These are phyloP conservation scores for Didymella keratinophila DNA, from an alignment of 2,329 filamentous ascomycete genomes.

Conservation along the genomic window DNA sequence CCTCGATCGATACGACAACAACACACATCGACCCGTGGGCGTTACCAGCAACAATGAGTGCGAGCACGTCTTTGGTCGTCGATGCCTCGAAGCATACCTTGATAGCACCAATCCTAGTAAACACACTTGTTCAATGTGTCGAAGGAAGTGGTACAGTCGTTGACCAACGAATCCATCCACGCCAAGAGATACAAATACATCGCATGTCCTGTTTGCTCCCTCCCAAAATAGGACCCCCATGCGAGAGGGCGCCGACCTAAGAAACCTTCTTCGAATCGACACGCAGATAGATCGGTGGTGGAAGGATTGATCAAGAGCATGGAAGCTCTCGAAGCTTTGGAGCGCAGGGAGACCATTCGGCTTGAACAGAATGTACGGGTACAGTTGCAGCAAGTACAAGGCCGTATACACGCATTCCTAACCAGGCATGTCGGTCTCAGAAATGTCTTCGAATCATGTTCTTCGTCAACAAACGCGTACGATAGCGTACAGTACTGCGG, in stretches of 20 bases:
- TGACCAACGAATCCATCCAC: not conserved
- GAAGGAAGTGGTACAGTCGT: conserved; percentile 19
- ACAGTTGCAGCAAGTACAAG: conserved; percentile 6
- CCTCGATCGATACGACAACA: conserved; percentile 3
- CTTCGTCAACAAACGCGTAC: not conserved
- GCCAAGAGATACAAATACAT: conserved; percentile 10
- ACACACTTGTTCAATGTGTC: conserved; percentile 23
- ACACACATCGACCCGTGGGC: conserved; percentile 4
- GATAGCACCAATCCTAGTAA: conserved; percentile 11
- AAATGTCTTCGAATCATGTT: not conserved
- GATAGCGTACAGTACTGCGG: not conserved
- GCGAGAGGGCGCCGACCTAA: not conserved
- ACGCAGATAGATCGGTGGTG: not conserved
- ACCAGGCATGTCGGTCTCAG: not conserved
- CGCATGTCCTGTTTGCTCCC: conserved; percentile 2
- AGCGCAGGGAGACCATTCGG: not conserved
- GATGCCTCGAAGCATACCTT: conserved; percentile 18
- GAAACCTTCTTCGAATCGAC: not conserved
- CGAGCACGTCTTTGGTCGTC: conserved; percentile 22
- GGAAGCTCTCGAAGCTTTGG: conserved; percentile 1
- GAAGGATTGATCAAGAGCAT: not conserved
- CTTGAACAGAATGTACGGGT: not conserved
- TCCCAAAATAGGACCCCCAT: not conserved
- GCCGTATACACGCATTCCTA: conserved; percentile 3
- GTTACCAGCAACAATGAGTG: conserved; percentile 15